Conservation (phyloP, 306 rosid species). For the Rosa rugosa region DNA sequence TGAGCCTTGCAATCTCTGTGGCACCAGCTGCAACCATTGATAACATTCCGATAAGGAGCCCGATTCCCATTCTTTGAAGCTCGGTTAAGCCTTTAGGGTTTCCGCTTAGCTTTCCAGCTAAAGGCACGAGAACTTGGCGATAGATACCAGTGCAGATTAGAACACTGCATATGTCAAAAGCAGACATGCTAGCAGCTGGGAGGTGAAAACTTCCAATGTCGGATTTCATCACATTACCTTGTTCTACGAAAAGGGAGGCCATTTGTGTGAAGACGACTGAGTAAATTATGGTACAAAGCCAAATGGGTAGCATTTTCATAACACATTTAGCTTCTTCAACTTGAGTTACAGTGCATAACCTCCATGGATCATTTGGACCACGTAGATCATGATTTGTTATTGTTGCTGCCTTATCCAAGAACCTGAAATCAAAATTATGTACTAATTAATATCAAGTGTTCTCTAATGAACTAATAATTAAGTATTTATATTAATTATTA, state of each 20-base stretch:
- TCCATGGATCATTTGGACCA: slow-evolving; percentile 43
- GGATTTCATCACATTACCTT: slow-evolving; percentile 65
- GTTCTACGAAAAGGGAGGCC: slow-evolving; percentile 82
- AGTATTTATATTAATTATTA: no score
- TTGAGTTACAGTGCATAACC: slow-evolving; percentile 64
- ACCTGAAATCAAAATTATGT: slow-evolving; percentile 22
- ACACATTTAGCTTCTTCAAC: slow-evolving; percentile 82
- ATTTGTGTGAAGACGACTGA: slow-evolving; percentile 77
- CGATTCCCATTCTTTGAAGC: slow-evolving; percentile 72
- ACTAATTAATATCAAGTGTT: not conserved
- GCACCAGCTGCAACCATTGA: slow-evolving; percentile 70
- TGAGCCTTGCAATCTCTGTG: slow-evolving; percentile 56
- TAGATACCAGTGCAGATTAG: slow-evolving; percentile 54
- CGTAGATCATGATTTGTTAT: slow-evolving; percentile 22
- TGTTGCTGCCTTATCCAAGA: slow-evolving; percentile 44
- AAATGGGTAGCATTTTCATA: slow-evolving; percentile 62
- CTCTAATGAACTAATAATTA: not conserved
- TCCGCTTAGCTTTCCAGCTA: slow-evolving; percentile 40
- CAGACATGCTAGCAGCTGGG: slow-evolving; percentile 83
- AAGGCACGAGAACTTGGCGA: slow-evolving; percentile 50
- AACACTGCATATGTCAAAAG: slow-evolving; percentile 61
- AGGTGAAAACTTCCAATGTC: slow-evolving; percentile 42
- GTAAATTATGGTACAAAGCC: slow-evolving; percentile 80
- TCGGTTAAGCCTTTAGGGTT: slow-evolving; percentile 50
- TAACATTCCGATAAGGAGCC: slow-evolving; percentile 52